A percentile compares a stretch with the other conserved stretches of the same genome.
Conservation (phyloP, 495 filamentous ascomycete genomes). For the Aspergillus ostianus region DNA sequence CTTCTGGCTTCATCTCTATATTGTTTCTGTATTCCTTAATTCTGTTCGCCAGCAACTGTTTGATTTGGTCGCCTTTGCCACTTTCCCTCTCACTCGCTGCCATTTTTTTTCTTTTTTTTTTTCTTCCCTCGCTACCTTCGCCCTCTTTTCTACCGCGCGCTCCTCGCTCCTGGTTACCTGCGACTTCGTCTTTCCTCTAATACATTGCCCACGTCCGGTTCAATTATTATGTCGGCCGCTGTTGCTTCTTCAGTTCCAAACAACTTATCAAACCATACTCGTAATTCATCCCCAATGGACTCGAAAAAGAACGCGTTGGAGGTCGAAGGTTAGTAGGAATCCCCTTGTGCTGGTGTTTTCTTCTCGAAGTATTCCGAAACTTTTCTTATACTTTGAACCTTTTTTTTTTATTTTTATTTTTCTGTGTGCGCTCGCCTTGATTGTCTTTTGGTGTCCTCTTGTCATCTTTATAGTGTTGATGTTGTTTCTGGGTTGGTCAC, state of each 20-base stretch:
- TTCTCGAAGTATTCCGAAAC: constrained; percentile 7
- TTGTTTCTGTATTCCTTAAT: constrained; percentile 10
- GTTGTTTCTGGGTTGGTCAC: constrained; percentile 33
- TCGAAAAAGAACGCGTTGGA: constrained; percentile 48
- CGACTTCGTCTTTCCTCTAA: constrained; percentile 16
- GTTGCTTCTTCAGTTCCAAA: constrained; percentile 43
- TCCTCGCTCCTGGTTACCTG: constrained; percentile 13
- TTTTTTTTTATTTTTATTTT: constrained; percentile 11
- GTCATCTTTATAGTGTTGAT: not conserved
- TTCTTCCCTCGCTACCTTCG: constrained; percentile 3
- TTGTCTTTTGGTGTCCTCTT: constrained; percentile 6
- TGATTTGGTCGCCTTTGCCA: constrained; percentile 15
- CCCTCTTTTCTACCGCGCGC: constrained; percentile 5
- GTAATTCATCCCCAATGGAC: constrained; percentile 48
- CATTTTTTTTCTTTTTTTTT: constrained; percentile 15
- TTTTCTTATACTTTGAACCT: constrained; percentile 9
- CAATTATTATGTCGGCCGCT: constrained; percentile 44
- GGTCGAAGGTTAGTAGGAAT: constrained; percentile 40
- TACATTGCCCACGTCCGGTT: constrained; percentile 13
- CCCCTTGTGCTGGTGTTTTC: constrained; percentile 11
- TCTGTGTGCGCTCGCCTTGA: constrained; percentile 7
- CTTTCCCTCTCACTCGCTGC: constrained; percentile 14
- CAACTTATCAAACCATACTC: constrained; percentile 29
- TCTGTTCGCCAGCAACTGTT: constrained; percentile 3
- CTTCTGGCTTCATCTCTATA: constrained; percentile 3